Evolutionary conservation across 176 grass and related monocot genomes (phyloP).

Genomic region (Oryza nivara): DNA sequence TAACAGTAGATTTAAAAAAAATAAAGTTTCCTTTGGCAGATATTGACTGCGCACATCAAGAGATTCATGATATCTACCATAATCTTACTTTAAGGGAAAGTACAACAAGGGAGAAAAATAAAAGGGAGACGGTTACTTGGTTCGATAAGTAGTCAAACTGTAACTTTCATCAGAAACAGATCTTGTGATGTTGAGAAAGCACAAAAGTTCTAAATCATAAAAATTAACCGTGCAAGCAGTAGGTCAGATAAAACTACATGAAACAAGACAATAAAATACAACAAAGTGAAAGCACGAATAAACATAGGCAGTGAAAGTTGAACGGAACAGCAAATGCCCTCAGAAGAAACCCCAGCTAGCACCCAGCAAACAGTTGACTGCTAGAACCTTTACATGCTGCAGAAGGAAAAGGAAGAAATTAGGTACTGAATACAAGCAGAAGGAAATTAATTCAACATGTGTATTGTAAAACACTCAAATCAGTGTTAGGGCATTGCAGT

Average conservation of each 20-base stretch:
- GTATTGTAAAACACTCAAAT: background rate
- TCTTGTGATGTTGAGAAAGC: constrained; percentile 6
- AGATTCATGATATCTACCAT: background rate
- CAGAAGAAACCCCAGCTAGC: constrained; percentile 40
- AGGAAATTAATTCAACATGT: constrained; percentile 8
- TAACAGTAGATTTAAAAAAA: background rate
- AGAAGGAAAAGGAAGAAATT: constrained; percentile 32
- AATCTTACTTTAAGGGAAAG: constrained; percentile 24
- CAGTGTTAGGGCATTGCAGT: background rate
- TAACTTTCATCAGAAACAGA: constrained; percentile 37
- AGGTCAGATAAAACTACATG: constrained; percentile 14
- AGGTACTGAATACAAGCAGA: constrained; percentile 29
- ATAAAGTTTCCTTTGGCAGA: background rate
- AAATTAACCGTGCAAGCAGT: constrained; percentile 38
- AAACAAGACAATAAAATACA: constrained; percentile 38
- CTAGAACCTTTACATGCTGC: constrained; percentile 55
- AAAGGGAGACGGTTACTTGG: background rate
- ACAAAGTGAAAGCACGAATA: constrained; percentile 29
- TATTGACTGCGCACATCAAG: background rate
- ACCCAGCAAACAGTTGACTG: constrained; percentile 49
- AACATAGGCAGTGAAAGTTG: constrained; percentile 11
- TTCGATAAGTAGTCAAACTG: constrained; percentile 34
- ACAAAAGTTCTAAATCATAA: constrained; percentile 37
- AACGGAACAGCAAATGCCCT: constrained; percentile 38
- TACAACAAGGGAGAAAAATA: background rate